Evolutionary conservation across 2,329 filamentous ascomycete genomes (phyloP).

Genomic region (Exophiala viscosa): DNA sequence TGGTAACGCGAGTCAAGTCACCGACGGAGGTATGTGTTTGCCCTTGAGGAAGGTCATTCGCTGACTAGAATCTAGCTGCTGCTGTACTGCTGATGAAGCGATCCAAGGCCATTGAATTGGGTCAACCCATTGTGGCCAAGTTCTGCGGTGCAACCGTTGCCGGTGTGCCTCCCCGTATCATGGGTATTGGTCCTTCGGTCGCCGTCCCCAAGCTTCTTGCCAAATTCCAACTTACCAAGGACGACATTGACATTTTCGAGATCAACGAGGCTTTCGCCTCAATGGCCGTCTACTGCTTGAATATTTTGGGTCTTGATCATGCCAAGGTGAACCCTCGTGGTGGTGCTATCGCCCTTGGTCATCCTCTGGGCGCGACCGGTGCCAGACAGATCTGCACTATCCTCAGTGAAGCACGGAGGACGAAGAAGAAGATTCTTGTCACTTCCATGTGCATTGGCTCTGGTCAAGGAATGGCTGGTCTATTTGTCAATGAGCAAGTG

Average conservation of each 20-base stretch:
- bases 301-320: conserved; percentile 60
- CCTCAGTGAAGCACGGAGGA: conserved; percentile 75
- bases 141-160: conserved; percentile 89
- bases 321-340: conserved; percentile 87
- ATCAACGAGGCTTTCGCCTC: conserved; percentile 97
- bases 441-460: conserved; percentile 84
- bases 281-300: conserved; percentile 92
- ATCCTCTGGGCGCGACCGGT: conserved; percentile 85
- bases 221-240: conserved; percentile 71
- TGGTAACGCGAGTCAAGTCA: conserved; percentile 92
- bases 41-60: conserved; percentile 14
- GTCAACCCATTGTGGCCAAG: conserved; percentile 90
- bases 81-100: conserved; percentile 92
- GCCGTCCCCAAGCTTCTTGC: conserved; percentile 75
- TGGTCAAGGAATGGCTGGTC: conserved; percentile 63
- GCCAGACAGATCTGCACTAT: conserved; percentile 89
- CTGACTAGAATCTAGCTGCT: conserved; percentile 55
- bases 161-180: conserved; percentile 86
- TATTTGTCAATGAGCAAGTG: conserved; percentile 62
- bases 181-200: conserved; percentile 59
- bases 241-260: conserved; percentile 86
- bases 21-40: conserved; percentile 67
- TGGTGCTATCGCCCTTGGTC: conserved; percentile 87
- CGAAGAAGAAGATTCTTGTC: conserved; percentile 84
- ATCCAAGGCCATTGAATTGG: conserved; percentile 77